Base-by-base conservation (phyloP, 108 stramenopile genomes). In the Conticribra weissflogii region DNA sequence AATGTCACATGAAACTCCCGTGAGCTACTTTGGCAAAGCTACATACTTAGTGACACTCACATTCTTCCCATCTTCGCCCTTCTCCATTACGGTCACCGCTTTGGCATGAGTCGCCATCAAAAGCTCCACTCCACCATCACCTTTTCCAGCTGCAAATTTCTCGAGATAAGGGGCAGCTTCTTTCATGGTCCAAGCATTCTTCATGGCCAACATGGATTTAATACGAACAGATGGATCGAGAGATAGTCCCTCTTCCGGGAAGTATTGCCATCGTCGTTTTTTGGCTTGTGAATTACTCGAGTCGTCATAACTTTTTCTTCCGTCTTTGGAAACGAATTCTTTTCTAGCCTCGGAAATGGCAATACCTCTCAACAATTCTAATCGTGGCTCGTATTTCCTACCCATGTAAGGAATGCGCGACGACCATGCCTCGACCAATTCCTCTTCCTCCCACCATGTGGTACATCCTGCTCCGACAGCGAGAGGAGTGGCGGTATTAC, bases 381-480 rank as follows among this genome's bases (percentile, higher is more conserved):
- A 5, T 4, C 45, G 19, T 22, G 64, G 69, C 25, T 71, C 68
- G 48, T 78, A 78, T 28, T 53, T 57, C 44, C 22, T 52, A 3
- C 68, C 31, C 33, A 71, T 64, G 30, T 63, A 62, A 23, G 77
- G 77, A 33, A 71, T 63, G 34, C 64, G 69, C 48, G 54, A 52
- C 8, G 60, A 59, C 77, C 77, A 78, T 29, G 63, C 63, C 44
- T 78, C 77, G 63, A 78, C 12, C 24, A 78, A 66, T 41, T 71
- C 64, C 7, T 66, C 57, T 49, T 78, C 69, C 17, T 49, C 48
- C 77, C 63, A 71, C 23, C 49, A 41, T 21, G 9, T 30, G 8
- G 66, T 21, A 41, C 56, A 16, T 3, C 18, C 36, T 3, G 29
- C 23, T 0, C 25, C 36, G 16, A n/a, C n/a, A n/a, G n/a, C n/a